Base-by-base conservation (phyloP, 2,329 filamentous ascomycete genomes). In the Triangularia verruculosa region DNA sequence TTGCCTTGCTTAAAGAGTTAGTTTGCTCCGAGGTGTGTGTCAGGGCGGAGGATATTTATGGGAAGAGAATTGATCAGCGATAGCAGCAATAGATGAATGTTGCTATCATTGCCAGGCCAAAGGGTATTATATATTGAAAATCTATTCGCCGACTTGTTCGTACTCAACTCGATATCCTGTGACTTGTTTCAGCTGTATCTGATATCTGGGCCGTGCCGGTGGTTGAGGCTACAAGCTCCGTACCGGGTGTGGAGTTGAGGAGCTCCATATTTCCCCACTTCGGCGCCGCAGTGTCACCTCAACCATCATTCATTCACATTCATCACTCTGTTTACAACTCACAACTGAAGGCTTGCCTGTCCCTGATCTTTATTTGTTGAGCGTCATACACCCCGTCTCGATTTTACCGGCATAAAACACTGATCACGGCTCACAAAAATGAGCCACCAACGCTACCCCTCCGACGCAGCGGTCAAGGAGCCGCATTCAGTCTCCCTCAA, bases 401-500 rank as follows among this genome's bases (percentile, higher is more conserved):
- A n/a, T n/a, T n/a, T n/a, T n/a, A n/a, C n/a, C 7, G 4, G 11
- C n/a, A 47, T 20, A 20, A 22, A 5, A 9, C n/a, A 6, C 11
- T 47, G 6, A 20, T 47, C 39, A 20, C 13, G 15, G 13, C 34
- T 5, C 13, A 7, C 15, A 13, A 17, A 43, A 9, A 86, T 86
- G 84, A 85, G 82, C 74, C 84, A 87, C 70, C 83, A 86, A 74
- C 76, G 82, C 69, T 85, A 83, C 69, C 78, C 83, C 7, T 84
- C 83, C 13, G 84, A 86, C 51, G 51, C 51, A 64, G 78, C 80
- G 2, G 76, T 83, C 65, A 92, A 92, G 75, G 91, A 93, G 77
- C 89, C 90, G 39, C 90, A 93, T 76, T 86, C 88, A 20, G 86
- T 93, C 54, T 93, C 90, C 59, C 79, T 93, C 60, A 94, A 93